Percentiles rank a stretch among this genome's conserved stretches.
Evolutionary conservation across 2,329 filamentous ascomycete genomes (phyloP).

Genomic region (Neopestalotiopsis rosae): DNA sequence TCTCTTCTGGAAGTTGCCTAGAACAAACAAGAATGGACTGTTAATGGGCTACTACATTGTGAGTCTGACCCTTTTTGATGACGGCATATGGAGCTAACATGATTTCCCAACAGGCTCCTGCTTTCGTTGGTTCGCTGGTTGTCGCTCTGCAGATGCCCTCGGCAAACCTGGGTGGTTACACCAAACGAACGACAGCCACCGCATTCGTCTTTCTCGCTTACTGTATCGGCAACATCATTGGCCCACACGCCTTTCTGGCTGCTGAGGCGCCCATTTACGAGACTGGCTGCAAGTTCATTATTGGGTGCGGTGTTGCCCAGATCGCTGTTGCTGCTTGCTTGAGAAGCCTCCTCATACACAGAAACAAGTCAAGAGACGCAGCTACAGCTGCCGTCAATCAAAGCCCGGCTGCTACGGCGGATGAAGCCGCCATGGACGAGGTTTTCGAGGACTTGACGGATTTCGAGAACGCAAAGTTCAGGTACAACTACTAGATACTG

Average conservation of each 20-base stretch:
- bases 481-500: not conserved
- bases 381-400: slow-evolving; percentile 16
- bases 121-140: slow-evolving; percentile 56
- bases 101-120: not conserved
- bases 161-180: slow-evolving; percentile 53
- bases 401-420: not conserved
- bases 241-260: slow-evolving; percentile 50
- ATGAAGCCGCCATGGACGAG: not conserved
- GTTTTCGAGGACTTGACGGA: not conserved
- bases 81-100: not conserved
- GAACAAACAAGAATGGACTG: slow-evolving; percentile 48
- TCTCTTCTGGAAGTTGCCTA: slow-evolving; percentile 56
- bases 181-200: slow-evolving; percentile 51
- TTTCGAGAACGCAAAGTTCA: slow-evolving; percentile 10
- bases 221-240: slow-evolving; percentile 53
- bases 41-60: slow-evolving; percentile 57
- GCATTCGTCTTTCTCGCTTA: slow-evolving; percentile 52
- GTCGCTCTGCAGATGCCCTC: slow-evolving; percentile 58
- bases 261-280: slow-evolving; percentile 52
- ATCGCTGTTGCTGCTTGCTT: slow-evolving; percentile 42
- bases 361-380: slow-evolving; percentile 45
- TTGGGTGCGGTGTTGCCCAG: slow-evolving; percentile 50
- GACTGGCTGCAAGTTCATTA: slow-evolving; percentile 56
- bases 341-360: slow-evolving; percentile 39
- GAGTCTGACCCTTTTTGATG: not conserved